Evolutionary conservation across 192 early-diverging fungal genomes (phyloP), one percentile per base, ranked within the genome.

Genomic region (Mortierella hygrophila): DNA sequence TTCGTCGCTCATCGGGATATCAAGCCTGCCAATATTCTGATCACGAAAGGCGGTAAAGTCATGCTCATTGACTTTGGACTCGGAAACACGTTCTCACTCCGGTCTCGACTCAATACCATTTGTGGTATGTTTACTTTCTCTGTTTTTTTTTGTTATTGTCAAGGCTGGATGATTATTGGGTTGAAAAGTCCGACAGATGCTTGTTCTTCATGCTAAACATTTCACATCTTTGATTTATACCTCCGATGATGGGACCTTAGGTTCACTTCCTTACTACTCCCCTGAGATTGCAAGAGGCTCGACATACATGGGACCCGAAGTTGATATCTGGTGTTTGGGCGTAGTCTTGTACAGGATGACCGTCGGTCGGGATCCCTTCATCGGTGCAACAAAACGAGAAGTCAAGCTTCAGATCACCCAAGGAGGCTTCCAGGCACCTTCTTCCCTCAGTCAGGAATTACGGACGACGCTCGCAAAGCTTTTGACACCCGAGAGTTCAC

Each of bases 281-380:
- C 95, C 96, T 68, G 98, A 99, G 91, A 97, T 99, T 85, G 94
- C 98, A 57, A 90, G 96, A 74, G 97, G 96, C 37, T 94, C 96
- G 74, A 96, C 94, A 57, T 99, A 99, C 82, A 88, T 90, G 74
- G 98, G 98, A 5, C 97, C 98, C 7, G 98, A 99, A 77, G 94
- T 99, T 44, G 98, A 99, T 77, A 94, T 96, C 40, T 99, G 98
- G 98, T 98, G 96, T 54, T 88, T 98, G 40, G 98, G 98, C 13
- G 95, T 99, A 4, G 90, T 97, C 16, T 86, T 99, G 35, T 99
- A 97, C 82, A 95, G 97, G 52, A 93, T 98, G 89, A 93, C 87
- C 0, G 89, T 90, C 37, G 91, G 91, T 5, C 84, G 88, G 63
- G 91, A 92, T 63, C 91, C 91, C 13, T 92, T 92, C 75, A 78